These are phyloP conservation scores for Xylaria sp. DNA, from an alignment of 495 filamentous ascomycete species.

Conservation along the genomic window DNA sequence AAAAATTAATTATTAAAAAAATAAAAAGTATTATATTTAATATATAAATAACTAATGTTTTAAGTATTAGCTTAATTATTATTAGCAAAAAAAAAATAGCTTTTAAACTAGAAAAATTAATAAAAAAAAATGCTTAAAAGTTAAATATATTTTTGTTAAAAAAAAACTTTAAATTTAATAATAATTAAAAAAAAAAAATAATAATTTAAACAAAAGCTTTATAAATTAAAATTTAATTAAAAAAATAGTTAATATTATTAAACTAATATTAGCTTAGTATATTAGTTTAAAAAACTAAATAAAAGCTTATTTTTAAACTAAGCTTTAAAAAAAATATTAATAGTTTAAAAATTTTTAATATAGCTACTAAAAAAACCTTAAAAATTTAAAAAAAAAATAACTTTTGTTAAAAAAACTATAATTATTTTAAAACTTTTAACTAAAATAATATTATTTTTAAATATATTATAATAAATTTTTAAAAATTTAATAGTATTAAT, in stretches of 20 bases:
- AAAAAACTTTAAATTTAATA: background rate
- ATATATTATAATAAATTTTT: background rate
- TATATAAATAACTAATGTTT: background rate
- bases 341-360: background rate
- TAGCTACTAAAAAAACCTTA: background rate
- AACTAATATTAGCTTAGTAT: background rate
- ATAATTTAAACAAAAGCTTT: background rate
- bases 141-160: background rate
- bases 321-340: background rate
- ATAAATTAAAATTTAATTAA: background rate
- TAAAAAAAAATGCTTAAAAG: background rate
- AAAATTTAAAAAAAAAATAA: background rate
- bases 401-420: background rate
- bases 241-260: background rate
- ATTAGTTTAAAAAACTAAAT: background rate
- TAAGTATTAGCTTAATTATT: background rate
- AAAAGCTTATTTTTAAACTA: constrained; percentile 3
- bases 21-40: background rate
- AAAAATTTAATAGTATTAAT: background rate
- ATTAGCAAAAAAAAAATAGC: background rate
- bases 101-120: background rate
- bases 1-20: background rate
- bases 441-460: background rate
- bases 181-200: background rate
- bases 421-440: background rate